phyloP scores from a whole-genome alignment of 768 basidiomycete species.

The Leccinum obscurum region DNA sequence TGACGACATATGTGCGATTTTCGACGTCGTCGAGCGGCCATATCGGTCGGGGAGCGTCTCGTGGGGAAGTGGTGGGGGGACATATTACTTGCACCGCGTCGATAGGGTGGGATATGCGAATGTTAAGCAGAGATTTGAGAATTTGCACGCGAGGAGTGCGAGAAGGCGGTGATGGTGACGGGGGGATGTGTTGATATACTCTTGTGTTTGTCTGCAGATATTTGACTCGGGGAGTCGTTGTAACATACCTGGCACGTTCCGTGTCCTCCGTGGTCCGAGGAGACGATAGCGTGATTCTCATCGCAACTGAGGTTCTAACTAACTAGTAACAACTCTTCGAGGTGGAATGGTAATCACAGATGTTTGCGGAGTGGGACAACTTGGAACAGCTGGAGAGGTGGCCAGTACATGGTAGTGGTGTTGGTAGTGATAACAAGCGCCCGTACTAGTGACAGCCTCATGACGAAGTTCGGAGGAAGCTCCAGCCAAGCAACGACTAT shows the following conservation, averaged over 20 bases:
- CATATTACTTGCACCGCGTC: slow-evolving; percentile 75
- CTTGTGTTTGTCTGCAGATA: background rate
- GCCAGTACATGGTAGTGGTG: no score
- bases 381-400: no score
- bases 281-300: background rate
- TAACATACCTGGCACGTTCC: background rate
- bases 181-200: background rate
- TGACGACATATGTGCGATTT: slow-evolving; percentile 79
- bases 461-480: no score
- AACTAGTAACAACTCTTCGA: no score
- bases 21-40: slow-evolving; percentile 66
- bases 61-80: slow-evolving; percentile 72
- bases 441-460: no score
- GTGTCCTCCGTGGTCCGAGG: no score
- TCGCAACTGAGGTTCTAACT: no score
- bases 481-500: no score
- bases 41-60: slow-evolving; percentile 79
- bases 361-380: no score
- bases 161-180: slow-evolving; percentile 23
- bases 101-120: slow-evolving; percentile 70
- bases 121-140: slow-evolving; percentile 58
- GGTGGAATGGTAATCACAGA: no score
- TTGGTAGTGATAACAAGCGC: no score
- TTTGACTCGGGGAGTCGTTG: background rate
- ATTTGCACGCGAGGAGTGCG: slow-evolving; percentile 34